phyloP scores from a whole-genome alignment of 768 basidiomycete species.

The Tricholoma terreum region DNA sequence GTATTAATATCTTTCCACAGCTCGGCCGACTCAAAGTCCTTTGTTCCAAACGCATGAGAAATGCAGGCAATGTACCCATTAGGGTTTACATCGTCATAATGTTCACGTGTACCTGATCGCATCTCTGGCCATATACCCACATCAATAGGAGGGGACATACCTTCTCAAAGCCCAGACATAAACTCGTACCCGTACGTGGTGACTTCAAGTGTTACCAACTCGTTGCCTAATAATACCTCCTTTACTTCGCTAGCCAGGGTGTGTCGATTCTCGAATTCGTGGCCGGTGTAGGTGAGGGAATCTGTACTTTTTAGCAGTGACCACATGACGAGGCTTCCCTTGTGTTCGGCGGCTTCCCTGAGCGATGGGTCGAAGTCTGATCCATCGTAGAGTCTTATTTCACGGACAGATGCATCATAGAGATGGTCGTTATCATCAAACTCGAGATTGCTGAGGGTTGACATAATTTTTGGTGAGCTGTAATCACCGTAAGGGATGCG shows the following conservation, averaged over 20 bases:
- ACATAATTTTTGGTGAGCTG: too few relatives aligned
- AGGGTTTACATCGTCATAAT: not conserved
- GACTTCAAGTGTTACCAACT: constrained; percentile 25
- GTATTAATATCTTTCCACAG: constrained; percentile 11
- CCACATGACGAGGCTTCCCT: not conserved
- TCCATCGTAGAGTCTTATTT: not conserved
- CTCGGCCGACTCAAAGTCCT: not conserved
- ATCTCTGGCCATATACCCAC: not conserved
- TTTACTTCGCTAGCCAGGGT: constrained; percentile 11
- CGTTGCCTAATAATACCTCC: constrained; percentile 2
- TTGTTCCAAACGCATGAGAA: not conserved
- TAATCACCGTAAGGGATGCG: too few relatives aligned
- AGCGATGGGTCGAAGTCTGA: not conserved
- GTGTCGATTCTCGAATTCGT: constrained; percentile 1
- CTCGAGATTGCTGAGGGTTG: too few relatives aligned
- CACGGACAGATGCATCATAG: not conserved
- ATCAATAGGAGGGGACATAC: not conserved
- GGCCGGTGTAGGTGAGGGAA: not conserved
- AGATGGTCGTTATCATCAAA: too few relatives aligned
- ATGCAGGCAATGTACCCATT: not conserved
- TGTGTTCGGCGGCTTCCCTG: too few relatives aligned
- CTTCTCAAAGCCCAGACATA: constrained; percentile 15
- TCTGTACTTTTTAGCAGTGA: not conserved
- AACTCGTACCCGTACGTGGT: constrained; percentile 9
- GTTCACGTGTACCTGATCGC: constrained; percentile 24